A percentile compares a stretch with the other conserved stretches of the same genome.
Conservation (phyloP, 2,329 filamentous ascomycete species). For the Pestalotiopsis sp. region DNA sequence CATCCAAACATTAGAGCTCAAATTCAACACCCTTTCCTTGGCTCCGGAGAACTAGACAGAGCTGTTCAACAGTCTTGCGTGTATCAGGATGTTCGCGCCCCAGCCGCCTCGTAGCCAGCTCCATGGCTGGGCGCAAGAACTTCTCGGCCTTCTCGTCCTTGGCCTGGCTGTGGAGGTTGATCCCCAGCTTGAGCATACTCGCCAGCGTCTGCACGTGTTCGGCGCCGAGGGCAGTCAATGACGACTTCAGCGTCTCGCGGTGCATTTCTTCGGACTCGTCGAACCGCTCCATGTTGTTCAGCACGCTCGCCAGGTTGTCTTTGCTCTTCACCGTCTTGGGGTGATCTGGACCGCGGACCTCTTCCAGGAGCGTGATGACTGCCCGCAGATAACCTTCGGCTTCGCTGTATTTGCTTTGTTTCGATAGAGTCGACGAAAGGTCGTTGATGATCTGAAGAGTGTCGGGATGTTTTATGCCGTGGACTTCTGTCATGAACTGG, state of each 20-base stretch:
- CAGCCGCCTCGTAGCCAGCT: neutral
- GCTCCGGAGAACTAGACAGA: neutral
- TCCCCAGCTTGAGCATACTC: neutral
- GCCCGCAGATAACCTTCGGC: neutral
- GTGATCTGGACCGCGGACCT: neutral
- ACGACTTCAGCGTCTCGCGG: neutral
- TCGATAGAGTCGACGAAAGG: neutral
- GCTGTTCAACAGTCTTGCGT: neutral
- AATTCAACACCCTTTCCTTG: neutral
- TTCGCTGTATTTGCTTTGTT: neutral
- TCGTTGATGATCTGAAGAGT: neutral
- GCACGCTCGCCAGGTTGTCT: neutral
- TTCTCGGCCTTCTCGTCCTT: neutral
- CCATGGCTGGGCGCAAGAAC: neutral
- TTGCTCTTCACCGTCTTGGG: slow-evolving; percentile 6
- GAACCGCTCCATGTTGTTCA: neutral
- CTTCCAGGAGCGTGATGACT: neutral
- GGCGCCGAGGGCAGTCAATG: neutral
- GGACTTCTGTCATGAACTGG: neutral
- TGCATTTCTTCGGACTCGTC: neutral
- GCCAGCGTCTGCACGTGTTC: neutral
- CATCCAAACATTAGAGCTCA: neutral
- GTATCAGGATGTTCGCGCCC: neutral
- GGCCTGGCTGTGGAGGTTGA: neutral
- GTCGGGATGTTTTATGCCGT: neutral